Percentiles rank a stretch among this genome's conserved stretches.
Evolutionary conservation across 352 stramenopile species (phyloP).

Genomic region (Pythium scleroteichum): DNA sequence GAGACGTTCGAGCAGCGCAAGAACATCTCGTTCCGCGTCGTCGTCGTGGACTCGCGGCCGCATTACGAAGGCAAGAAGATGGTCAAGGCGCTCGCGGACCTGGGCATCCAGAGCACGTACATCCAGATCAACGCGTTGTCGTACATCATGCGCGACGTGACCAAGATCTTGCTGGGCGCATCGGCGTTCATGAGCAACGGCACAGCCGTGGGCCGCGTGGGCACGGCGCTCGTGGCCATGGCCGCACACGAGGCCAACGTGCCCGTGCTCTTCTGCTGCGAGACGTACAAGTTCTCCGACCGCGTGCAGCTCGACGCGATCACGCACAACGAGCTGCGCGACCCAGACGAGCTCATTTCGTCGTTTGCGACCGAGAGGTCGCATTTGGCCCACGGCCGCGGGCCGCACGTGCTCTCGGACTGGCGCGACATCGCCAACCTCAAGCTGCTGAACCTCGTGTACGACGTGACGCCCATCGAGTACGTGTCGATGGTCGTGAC

Average conservation of each 20-base stretch:
- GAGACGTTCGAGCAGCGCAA: slow-evolving; percentile 38
- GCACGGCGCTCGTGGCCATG: slow-evolving; percentile 93
- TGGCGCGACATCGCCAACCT: slow-evolving; percentile 75
- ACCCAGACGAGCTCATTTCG: slow-evolving; percentile 89
- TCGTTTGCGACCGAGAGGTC: slow-evolving; percentile 60
- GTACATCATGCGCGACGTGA: slow-evolving; percentile 96
- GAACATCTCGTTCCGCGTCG: slow-evolving; percentile 80
- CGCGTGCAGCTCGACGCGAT: slow-evolving; percentile 98
- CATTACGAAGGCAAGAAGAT: slow-evolving; percentile 84
- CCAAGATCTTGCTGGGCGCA: slow-evolving; percentile 95
- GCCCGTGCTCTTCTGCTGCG: slow-evolving; percentile 97
- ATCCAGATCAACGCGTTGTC: slow-evolving; percentile 94
- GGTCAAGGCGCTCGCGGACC: slow-evolving; percentile 64
- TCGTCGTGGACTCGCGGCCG: slow-evolving; percentile 93
- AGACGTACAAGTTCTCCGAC: slow-evolving; percentile 98
- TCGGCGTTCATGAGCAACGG: slow-evolving; percentile 96
- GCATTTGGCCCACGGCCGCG: slow-evolving; percentile 30
- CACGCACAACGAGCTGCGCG: slow-evolving; percentile 97
- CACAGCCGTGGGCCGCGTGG: slow-evolving; percentile 88
- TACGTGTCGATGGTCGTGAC: slow-evolving; percentile 98
- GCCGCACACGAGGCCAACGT: slow-evolving; percentile 91
- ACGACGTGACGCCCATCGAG: slow-evolving; percentile 96
- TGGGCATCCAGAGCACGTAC: slow-evolving; percentile 90
- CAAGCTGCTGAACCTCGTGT: slow-evolving; percentile 89
- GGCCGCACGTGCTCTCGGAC: slow-evolving; percentile 73